These are phyloP conservation scores for Thelonectria rubi DNA, from an alignment of 2,329 filamentous ascomycete genomes.

Conservation along the genomic window DNA sequence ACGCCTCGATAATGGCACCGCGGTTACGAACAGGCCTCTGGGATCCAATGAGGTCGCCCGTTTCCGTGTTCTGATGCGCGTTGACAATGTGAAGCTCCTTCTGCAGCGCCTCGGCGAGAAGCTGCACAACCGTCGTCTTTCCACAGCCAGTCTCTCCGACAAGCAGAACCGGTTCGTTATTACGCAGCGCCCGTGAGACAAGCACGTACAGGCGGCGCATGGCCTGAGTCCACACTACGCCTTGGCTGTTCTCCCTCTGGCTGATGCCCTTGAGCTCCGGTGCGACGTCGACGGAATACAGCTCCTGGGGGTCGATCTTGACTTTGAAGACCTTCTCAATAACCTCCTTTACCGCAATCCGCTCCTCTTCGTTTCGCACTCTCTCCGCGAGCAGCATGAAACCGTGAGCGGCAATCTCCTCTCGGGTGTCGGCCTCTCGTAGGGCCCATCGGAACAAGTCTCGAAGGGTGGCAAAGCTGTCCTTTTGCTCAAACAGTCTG, in stretches of 20 bases:
- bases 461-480: constrained; percentile 94
- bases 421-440: constrained; percentile 82
- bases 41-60: constrained; percentile 94
- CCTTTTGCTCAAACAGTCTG: constrained; percentile 94
- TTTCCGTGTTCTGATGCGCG: constrained; percentile 98
- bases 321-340: constrained; percentile 94
- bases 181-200: constrained; percentile 84
- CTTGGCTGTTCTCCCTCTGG: constrained; percentile 61
- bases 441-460: constrained; percentile 97
- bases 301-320: constrained; percentile 73
- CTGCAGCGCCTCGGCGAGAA: constrained; percentile 81
- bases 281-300: constrained; percentile 74
- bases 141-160: constrained; percentile 98
- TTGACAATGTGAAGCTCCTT: constrained; percentile 90
- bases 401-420: constrained; percentile 89
- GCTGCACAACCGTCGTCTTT: constrained; percentile 95
- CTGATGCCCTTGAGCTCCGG: constrained; percentile 63
- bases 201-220: constrained; percentile 93
- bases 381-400: constrained; percentile 97
- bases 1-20: constrained; percentile 71
- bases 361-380: constrained; percentile 90
- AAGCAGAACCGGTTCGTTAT: constrained; percentile 92
- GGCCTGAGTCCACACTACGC: constrained; percentile 91
- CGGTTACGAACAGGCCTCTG: constrained; percentile 92
- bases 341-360: constrained; percentile 81